These are phyloP conservation scores for Erucastrum elatum DNA, from an alignment of 345 rosid genomes.

Conservation along the genomic window DNA sequence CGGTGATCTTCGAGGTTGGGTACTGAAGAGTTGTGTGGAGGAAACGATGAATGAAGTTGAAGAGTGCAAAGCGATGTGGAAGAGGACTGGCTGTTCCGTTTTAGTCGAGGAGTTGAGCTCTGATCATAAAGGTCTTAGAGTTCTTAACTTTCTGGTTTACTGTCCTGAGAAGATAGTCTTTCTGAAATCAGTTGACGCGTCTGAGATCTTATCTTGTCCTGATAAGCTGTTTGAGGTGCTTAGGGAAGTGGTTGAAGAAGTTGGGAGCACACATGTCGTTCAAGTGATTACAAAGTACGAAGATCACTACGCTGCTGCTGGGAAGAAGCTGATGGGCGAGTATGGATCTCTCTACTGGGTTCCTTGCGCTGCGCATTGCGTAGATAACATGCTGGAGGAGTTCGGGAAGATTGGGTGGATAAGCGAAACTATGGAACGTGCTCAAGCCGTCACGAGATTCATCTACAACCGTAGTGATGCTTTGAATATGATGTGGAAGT, in stretches of 20 bases:
- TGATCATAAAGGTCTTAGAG: conserved; percentile 45
- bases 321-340: conserved; percentile 57
- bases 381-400: conserved; percentile 78
- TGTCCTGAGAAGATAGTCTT: conserved; percentile 65
- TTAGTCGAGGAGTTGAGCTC: conserved; percentile 66
- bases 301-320: conserved; percentile 56
- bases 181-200: conserved; percentile 65
- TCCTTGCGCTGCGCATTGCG: conserved; percentile 72
- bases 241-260: conserved; percentile 74
- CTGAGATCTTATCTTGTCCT: conserved; percentile 50
- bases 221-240: conserved; percentile 59
- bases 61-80: conserved; percentile 52
- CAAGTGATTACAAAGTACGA: conserved; percentile 80
- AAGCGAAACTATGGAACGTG: conserved; percentile 58
- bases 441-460: conserved; percentile 69
- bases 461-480: conserved; percentile 65
- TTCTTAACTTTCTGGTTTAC: conserved; percentile 59
- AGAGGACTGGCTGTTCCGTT: conserved; percentile 70
- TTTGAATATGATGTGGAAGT: conserved; percentile 69
- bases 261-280: conserved; percentile 64
- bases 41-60: conserved; percentile 60
- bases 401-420: conserved; percentile 55
- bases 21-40: conserved; percentile 67
- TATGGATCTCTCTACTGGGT: conserved; percentile 77
- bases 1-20: conserved; percentile 68